Base-by-base conservation (phyloP, 305 asterid genomes). In the Fraxinus xanthoxyloides region DNA sequence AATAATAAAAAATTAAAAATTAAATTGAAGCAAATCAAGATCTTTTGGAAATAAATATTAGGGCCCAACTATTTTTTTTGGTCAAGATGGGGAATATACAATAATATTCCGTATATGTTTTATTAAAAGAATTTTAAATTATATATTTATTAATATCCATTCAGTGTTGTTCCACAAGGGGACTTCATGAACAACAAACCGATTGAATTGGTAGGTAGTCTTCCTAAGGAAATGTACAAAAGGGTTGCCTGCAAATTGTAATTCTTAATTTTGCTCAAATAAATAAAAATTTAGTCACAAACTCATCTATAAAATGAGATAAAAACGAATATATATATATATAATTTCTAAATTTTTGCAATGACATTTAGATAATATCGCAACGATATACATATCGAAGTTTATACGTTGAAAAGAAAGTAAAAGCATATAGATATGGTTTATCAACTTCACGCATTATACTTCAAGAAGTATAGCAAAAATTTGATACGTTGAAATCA, bases 101-200 rank as follows among this genome's bases (percentile, higher is more conserved):
- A 59, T 23, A 23, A 59, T 21, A 61, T 61, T 65, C 17, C n/a
- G 26, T 28, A 65, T 12, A 9, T 26, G 24, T 63, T 63, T 26
- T 7, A 23, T 63, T 4, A 8, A 61, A 63, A 23, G 10, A 9
- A 63, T 63, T 63, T 24, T 4, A 26, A 24, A 10, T 12, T 0
- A 23, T 4, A 1, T 4, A 51, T 23, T 7, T 2, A 61, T 61
- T 7, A 8, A 61, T 61, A 61, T n/a, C 13, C 32, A 61, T 61
- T 2, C 6, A 21, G 30, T 19, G 17, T 4, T 59, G 17, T 23
- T 61, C 31, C 15, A 61, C 72, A 8, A 23, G 70, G 24, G 34
- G 73, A 65, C 73, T 65, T 65, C 35, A 65, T 65, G 73, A 65
- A 65, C 35, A 65, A 65, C 73, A 26, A 65, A 65, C 36, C 73